Base-by-base conservation (phyloP, 257 asterid genomes). In the Nicotiana knightiana region DNA sequence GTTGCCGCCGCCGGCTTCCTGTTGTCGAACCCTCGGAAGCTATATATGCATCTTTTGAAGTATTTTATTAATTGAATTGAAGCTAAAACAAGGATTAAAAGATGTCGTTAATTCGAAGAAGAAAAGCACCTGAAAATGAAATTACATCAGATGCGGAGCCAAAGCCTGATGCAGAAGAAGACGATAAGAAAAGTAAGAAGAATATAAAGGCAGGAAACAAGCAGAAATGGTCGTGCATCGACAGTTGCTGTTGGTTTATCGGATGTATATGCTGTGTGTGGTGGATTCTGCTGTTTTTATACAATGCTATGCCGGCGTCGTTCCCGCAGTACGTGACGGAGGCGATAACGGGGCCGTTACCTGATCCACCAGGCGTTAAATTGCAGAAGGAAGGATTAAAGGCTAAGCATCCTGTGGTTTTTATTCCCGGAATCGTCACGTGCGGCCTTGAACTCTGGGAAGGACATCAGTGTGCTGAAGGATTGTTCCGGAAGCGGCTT, bases 371-470 rank as follows among this genome's bases (percentile, higher is more conserved):
- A 0, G 97, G 98, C 37, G 82, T 94, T 46, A 94, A 94, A 84
- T 82, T 93, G 86, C 85, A 76, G 79, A 94, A 93, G 81, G 94
- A 93, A 77, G 98, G 98, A 7, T 73, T 93, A 80, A 85, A 80
- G 85, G 97, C 91, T 8, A 91, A 94, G 87, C 92, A 89, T 86
- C 92, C 92, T 3, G 92, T 89, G 43, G 91, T 89, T 66, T 89
- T 89, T 55, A 87, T 94, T 15, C 98, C 98, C 1, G 98, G 98
- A 64, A 94, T 94, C 24, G 98, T 94, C 33, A 94, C 98, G 1
- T 96, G 92, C 35, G 98, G 98, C 70, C 90, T 94, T 82, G 98
- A 94, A 90, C 88, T 94, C 55, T 94, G 98, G 98, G 97, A 94
- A 83, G 98, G 98, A 2, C 97, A 91, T 82, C 85, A 82, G 3